phyloP scores from a whole-genome alignment of 2,329 filamentous ascomycete species.

The Eutypella sp. region DNA sequence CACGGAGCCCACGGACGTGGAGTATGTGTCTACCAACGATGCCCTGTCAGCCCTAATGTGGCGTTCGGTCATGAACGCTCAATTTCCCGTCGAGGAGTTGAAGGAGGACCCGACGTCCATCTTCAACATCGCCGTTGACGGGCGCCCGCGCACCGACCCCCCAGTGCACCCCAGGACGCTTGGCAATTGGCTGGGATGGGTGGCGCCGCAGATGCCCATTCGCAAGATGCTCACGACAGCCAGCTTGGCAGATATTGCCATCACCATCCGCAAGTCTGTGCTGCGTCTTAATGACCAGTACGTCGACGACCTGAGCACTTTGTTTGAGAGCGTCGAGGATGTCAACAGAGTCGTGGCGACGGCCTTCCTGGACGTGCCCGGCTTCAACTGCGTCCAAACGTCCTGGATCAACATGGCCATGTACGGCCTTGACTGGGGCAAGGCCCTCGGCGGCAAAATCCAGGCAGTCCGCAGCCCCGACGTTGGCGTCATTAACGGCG shows the following conservation, averaged over 20 bases:
- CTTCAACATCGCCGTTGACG: slow-evolving; percentile 31
- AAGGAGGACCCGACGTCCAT: slow-evolving; percentile 12
- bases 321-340: slow-evolving; percentile 28
- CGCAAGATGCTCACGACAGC: slow-evolving; percentile 22
- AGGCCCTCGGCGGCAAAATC: slow-evolving; percentile 22
- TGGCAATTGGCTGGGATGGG: slow-evolving; percentile 35
- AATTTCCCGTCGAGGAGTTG: slow-evolving; percentile 24
- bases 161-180: slow-evolving; percentile 29
- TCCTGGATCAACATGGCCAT: slow-evolving; percentile 29
- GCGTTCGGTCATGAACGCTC: slow-evolving; percentile 25
- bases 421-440: slow-evolving; percentile 30
- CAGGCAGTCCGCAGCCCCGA: slow-evolving; percentile 26
- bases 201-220: slow-evolving; percentile 22
- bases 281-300: not conserved
- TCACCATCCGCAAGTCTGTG: not conserved
- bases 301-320: slow-evolving; percentile 22
- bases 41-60: slow-evolving; percentile 33
- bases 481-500: slow-evolving; percentile 28
- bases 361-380: slow-evolving; percentile 31
- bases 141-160: slow-evolving; percentile 24
- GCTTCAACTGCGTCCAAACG: slow-evolving; percentile 28
- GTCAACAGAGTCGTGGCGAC: slow-evolving; percentile 27
- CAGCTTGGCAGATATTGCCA: not conserved
- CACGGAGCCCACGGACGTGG: slow-evolving; percentile 8
- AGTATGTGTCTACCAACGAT: slow-evolving; percentile 29